Evolutionary conservation across 192 early-diverging fungal species (phyloP).

Genomic region (Jimgerdemannia lactiflua): DNA sequence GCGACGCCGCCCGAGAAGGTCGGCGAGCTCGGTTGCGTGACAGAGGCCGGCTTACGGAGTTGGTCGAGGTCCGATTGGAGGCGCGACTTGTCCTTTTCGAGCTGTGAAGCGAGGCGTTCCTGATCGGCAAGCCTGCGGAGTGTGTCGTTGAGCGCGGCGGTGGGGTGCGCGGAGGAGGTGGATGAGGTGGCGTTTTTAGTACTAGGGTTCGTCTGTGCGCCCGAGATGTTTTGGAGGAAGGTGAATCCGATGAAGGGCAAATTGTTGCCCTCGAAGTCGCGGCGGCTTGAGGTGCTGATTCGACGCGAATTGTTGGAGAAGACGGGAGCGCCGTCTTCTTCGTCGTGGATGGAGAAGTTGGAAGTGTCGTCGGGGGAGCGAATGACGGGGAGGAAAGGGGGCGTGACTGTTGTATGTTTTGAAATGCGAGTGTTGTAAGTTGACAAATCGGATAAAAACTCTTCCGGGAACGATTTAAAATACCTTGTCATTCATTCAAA

Average conservation of each 20-base stretch:
- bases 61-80: not conserved
- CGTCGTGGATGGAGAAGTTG: constrained; percentile 84
- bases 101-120: not conserved
- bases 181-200: not conserved
- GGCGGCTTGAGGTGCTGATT: constrained; percentile 44
- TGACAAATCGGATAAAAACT: not conserved
- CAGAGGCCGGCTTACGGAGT: not conserved
- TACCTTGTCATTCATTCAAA: too few species aligned
- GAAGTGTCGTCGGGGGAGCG: constrained; percentile 83
- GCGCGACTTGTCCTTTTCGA: constrained; percentile 8
- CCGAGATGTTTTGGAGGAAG: constrained; percentile 44
- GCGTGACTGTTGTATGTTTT: constrained; percentile 27
- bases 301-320: constrained; percentile 37
- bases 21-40: not conserved
- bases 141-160: not conserved
- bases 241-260: constrained; percentile 90
- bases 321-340: constrained; percentile 49
- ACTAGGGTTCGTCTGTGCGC: not conserved
- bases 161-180: not conserved
- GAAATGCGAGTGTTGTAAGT: constrained; percentile 7
- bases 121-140: not conserved
- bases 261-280: constrained; percentile 72
- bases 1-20: not conserved
- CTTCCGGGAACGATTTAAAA: too few species aligned
- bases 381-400: constrained; percentile 90